Base-by-base conservation (phyloP, 2,329 filamentous ascomycete genomes). In the Phaeosphaeriaceae sp. region DNA sequence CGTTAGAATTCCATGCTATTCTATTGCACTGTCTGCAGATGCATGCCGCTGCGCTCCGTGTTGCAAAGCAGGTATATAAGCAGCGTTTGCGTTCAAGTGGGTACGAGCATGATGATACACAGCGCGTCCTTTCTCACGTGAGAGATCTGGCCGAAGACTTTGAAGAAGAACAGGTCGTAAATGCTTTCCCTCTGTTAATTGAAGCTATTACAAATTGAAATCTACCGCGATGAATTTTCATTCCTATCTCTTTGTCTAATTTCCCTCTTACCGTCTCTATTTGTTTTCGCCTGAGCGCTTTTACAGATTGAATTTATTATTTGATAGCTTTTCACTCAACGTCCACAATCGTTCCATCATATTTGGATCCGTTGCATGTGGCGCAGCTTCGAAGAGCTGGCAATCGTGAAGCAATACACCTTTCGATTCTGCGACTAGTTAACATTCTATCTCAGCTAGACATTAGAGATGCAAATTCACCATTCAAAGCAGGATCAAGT, bases 291-390 rank as follows among this genome's bases (percentile, higher is more conserved):
- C 6, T 16, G 9, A 34, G n/a, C n/a, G 32, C 13, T 17, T 6
- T 61, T 43, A 68, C 17, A 67, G 48, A 34, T 63, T 65, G 38
- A 68, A 65, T 0, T 62, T 54, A 1, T 46, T 48, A 9, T 58
- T 56, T 6, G 65, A 57, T 2, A 72, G 46, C 33, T 62, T 63
- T 41, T 70, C 66, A 20, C 68, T 72, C 54, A 72, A 44, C 1
- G 26, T 38, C 69, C 69, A 72, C 15, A 72, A 30, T 20, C 53
- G 57, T 29, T 67, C 61, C n/a, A 66, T 64, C 17, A 62, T 30
- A 3, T 63, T 50, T 1, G 54, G 32, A 47, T 69, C 54, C 1
- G 55, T 66, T 3, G 67, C 67, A 48, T 66, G 48, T 1, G 66
- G 58, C 23, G 58, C 60, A 6, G 67, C 60, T 7, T 64, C 58